Conservation (phyloP, 352 stramenopile species). For the Pythium folliculosum region DNA sequence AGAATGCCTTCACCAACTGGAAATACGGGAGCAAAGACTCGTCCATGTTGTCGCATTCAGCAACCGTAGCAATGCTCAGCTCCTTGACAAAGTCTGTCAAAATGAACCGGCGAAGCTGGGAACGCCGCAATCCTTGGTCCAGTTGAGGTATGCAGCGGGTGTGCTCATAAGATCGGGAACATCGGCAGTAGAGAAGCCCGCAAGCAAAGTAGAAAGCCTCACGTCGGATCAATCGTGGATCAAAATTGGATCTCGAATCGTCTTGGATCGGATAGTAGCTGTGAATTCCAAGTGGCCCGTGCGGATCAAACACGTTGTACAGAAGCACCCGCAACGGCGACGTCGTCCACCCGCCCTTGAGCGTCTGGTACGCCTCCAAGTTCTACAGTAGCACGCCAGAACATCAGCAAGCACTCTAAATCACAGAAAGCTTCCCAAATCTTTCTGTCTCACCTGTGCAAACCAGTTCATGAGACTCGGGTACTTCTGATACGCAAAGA, state of each 20-base stretch:
- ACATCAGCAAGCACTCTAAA: background rate
- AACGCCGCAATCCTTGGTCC: slow-evolving; percentile 10
- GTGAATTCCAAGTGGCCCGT: slow-evolving; percentile 77
- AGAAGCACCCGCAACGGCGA: slow-evolving; percentile 74
- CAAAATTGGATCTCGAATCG: slow-evolving; percentile 24
- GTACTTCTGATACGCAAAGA: slow-evolving; percentile 84
- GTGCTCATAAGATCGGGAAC: slow-evolving; percentile 68
- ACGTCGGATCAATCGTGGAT: slow-evolving; percentile 55
- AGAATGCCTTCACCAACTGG: slow-evolving; percentile 67
- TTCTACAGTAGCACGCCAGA: slow-evolving; percentile 49
- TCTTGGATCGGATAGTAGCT: slow-evolving; percentile 77
- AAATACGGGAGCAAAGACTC: slow-evolving; percentile 65
- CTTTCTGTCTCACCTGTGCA: slow-evolving; percentile 49
- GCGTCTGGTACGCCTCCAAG: slow-evolving; percentile 76
- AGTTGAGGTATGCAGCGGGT: slow-evolving; percentile 19
- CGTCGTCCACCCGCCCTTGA: slow-evolving; percentile 51
- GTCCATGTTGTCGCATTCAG: slow-evolving; percentile 36
- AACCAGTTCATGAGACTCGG: slow-evolving; percentile 84
- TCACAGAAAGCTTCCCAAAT: background rate
- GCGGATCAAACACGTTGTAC: slow-evolving; percentile 76
- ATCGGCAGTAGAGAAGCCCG: slow-evolving; percentile 65
- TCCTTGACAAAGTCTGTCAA: slow-evolving; percentile 58
- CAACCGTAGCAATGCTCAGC: slow-evolving; percentile 37
- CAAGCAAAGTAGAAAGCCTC: slow-evolving; percentile 83
- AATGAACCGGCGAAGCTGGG: slow-evolving; percentile 54